Percentiles rank a stretch among this genome's conserved stretches.
Conservation (phyloP, 148 eudicot species). For the Pharnaceum exiguum region DNA sequence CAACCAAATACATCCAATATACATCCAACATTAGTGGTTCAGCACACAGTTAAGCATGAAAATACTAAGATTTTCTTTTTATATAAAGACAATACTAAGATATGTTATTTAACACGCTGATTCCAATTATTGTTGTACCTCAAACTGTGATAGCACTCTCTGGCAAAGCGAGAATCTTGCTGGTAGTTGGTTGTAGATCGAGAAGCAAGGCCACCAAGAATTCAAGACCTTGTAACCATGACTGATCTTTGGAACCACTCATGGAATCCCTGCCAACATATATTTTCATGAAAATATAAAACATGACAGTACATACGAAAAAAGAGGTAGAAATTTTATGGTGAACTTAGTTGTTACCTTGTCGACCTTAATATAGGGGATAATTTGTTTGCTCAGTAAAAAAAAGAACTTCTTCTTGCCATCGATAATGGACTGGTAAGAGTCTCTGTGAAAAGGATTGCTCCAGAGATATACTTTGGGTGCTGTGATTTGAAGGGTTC, state of each 20-base stretch:
- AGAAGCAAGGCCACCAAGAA: slow-evolving; percentile 46
- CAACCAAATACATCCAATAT: no score
- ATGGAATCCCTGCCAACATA: slow-evolving; percentile 36
- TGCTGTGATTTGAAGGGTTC: slow-evolving; percentile 36
- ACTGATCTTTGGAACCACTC: slow-evolving; percentile 42
- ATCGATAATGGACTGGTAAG: slow-evolving; percentile 40
- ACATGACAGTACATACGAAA: no score
- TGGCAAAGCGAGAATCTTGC: slow-evolving; percentile 50
- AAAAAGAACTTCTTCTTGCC: slow-evolving; percentile 44
- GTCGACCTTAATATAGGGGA: slow-evolving; percentile 51
- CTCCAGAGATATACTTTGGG: slow-evolving; percentile 50
- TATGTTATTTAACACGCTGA: no score
- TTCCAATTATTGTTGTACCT: no score
- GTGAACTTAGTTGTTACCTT: slow-evolving; percentile 22
- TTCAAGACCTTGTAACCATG: slow-evolving; percentile 48
- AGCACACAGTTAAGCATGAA: no score
- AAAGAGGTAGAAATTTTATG: not conserved
- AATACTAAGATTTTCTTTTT: no score
- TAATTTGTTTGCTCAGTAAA: slow-evolving; percentile 36
- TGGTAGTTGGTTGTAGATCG: slow-evolving; percentile 48
- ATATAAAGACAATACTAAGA: no score
- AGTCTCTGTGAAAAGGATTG: slow-evolving; percentile 47
- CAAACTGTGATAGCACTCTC: no score
- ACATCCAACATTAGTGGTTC: no score
- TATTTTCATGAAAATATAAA: not conserved